These are phyloP conservation scores for Candida pseudocylindracea DNA, from an alignment of 1,139 yeast genomes.

Conservation along the genomic window DNA sequence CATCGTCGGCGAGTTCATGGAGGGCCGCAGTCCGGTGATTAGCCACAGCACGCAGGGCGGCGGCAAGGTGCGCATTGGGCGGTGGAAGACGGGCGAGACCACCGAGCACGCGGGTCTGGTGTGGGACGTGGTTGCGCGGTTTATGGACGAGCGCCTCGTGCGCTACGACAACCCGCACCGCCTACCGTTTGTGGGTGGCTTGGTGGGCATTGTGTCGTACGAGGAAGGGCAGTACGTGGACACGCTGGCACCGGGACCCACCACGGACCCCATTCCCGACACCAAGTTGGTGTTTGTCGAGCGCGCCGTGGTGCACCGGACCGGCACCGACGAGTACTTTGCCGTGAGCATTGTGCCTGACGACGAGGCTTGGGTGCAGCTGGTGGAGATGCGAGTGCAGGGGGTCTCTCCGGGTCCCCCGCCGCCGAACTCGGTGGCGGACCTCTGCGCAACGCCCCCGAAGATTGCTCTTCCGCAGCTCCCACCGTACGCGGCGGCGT, in stretches of 20 bases:
- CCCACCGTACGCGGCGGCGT: slow-evolving; percentile 24
- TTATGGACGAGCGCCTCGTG: not conserved
- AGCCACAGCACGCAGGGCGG: slow-evolving; percentile 36
- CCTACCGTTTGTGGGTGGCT: slow-evolving; percentile 76
- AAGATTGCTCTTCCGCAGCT: slow-evolving; percentile 4
- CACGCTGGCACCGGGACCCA: slow-evolving; percentile 11
- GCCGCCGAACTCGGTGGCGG: slow-evolving; percentile 10
- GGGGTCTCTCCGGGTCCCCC: slow-evolving; percentile 4
- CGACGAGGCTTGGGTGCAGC: slow-evolving; percentile 6
- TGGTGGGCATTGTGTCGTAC: slow-evolving; percentile 66
- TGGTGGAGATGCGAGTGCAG: slow-evolving; percentile 3
- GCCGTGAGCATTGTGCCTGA: slow-evolving; percentile 24
- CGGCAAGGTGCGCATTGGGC: slow-evolving; percentile 1
- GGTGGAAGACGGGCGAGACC: slow-evolving; percentile 1
- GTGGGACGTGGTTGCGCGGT: slow-evolving; percentile 25
- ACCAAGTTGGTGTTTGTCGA: slow-evolving; percentile 55
- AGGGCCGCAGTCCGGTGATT: slow-evolving; percentile 27
- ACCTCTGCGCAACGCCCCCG: slow-evolving; percentile 6
- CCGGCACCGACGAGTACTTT: slow-evolving; percentile 22
- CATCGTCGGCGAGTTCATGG: slow-evolving; percentile 51
- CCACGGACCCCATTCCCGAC: slow-evolving; percentile 28
- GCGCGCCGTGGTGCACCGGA: slow-evolving; percentile 35
- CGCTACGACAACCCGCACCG: not conserved
- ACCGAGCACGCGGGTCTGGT: slow-evolving; percentile 6
- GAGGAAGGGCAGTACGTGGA: slow-evolving; percentile 48